These are phyloP conservation scores for Xerocomellus dryophilus DNA, from an alignment of 768 basidiomycete genomes.

Conservation along the genomic window DNA sequence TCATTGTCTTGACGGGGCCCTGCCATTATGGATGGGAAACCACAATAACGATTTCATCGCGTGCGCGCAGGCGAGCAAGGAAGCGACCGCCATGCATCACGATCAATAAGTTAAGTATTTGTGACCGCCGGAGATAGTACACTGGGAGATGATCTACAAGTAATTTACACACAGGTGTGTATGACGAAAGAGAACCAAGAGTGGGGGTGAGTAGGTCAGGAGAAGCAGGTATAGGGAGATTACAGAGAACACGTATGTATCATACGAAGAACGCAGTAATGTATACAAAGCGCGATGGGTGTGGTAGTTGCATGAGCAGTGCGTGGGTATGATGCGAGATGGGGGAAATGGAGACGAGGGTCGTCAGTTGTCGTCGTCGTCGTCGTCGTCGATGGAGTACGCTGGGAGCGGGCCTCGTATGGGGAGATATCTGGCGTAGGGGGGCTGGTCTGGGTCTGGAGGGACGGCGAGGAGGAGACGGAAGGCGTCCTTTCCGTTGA, in stretches of 20 bases:
- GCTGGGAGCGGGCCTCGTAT: conserved; percentile 16
- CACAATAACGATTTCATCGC: too few relatives aligned
- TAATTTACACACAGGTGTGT: neutral
- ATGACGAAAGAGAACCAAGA: too few relatives aligned
- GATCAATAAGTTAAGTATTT: too few relatives aligned
- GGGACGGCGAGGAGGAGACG: conserved; percentile 69
- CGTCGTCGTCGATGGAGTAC: conserved; percentile 26
- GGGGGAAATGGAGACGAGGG: neutral
- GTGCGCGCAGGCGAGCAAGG: too few relatives aligned
- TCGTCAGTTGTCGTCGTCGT: conserved; percentile 24
- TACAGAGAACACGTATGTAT: too few relatives aligned
- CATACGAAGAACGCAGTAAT: too few relatives aligned
- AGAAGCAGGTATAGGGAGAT: too few relatives aligned
- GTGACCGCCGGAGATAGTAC: neutral
- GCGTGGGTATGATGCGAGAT: conserved; percentile 15
- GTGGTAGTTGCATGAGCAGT: neutral
- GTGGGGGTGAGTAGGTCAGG: too few relatives aligned
- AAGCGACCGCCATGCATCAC: too few relatives aligned
- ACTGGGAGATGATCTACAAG: conserved; percentile 1
- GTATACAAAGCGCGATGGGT: neutral
- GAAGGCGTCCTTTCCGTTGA: conserved; percentile 96
- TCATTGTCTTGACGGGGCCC: too few relatives aligned
- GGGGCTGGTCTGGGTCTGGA: conserved; percentile 27
- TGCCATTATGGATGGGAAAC: too few relatives aligned
- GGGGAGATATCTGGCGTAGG: conserved; percentile 11